A percentile compares a stretch with the other conserved stretches of the same genome.
Conservation (phyloP, 225 moss, liverwort and hornwort genomes). For the Bryum argenteum region DNA sequence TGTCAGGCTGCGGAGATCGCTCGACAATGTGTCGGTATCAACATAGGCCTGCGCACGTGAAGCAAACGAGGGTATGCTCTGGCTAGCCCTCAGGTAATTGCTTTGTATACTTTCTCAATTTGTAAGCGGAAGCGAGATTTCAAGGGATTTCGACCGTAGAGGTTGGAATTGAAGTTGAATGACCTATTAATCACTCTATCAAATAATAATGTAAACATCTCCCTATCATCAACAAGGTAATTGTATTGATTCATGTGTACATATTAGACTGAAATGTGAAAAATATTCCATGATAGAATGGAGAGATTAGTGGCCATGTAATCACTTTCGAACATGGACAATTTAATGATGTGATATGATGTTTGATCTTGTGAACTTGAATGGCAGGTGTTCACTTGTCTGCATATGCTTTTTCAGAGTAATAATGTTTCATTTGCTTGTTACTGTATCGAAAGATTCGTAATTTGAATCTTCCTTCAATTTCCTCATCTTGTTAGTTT, state of each 20-base stretch:
- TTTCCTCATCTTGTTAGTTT: conserved; percentile 67
- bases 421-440: conserved; percentile 68
- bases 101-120: conserved; percentile 78
- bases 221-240: background rate
- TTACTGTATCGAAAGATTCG: conserved; percentile 71
- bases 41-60: too few relatives aligned
- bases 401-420: conserved; percentile 52
- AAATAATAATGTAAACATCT: too few relatives aligned
- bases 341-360: background rate
- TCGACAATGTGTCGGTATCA: too few relatives aligned
- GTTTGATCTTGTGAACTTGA: conserved; percentile 17
- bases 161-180: conserved; percentile 38
- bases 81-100: too few relatives aligned
- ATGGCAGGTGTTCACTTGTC: conserved; percentile 8
- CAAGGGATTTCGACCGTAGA: conserved; percentile 53
- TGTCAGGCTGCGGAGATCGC: too few relatives aligned
- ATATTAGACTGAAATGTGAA: too few relatives aligned
- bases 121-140: conserved; percentile 44
- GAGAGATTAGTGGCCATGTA: background rate
- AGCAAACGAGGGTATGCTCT: too few relatives aligned
- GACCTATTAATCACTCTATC: too few relatives aligned
- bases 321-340: conserved; percentile 1
- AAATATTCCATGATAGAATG: too few relatives aligned
- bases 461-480: conserved; percentile 62
- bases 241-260: background rate